phyloP scores from a whole-genome alignment of 352 stramenopile species.

The Phytopythium chamaehyphon region DNA sequence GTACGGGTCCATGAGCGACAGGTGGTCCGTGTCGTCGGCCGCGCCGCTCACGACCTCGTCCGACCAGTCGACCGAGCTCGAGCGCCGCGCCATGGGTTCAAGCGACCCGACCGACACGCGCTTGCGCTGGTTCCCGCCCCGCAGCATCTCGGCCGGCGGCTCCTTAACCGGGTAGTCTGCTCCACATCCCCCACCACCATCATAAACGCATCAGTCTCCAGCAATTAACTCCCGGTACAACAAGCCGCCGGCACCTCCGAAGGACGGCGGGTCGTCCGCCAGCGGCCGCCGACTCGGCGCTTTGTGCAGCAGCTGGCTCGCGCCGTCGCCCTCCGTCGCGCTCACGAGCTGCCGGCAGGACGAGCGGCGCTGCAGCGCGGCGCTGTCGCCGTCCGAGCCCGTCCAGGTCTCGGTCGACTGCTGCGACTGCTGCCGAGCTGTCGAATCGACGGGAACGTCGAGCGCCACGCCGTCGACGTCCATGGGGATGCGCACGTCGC shows the following conservation, averaged over 20 bases:
- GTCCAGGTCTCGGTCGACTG: slow-evolving; percentile 3
- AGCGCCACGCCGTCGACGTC: neutral
- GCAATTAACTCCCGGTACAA: too few species aligned
- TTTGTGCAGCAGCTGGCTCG: too few species aligned
- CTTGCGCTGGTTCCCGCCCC: slow-evolving; percentile 59
- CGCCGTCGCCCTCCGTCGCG: too few species aligned
- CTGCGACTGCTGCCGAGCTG: neutral
- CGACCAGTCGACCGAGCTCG: slow-evolving; percentile 68
- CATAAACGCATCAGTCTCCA: neutral
- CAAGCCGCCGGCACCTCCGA: neutral
- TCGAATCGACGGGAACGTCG: neutral
- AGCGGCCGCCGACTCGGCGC: neutral
- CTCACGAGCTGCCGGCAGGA: slow-evolving; percentile 1
- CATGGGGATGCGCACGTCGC: slow-evolving; percentile 3
- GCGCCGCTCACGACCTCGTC: slow-evolving; percentile 20
- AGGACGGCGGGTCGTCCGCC: slow-evolving; percentile 3
- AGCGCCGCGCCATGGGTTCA: slow-evolving; percentile 28
- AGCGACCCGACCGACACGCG: slow-evolving; percentile 55
- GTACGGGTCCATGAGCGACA: slow-evolving; percentile 78
- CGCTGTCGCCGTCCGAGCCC: neutral
- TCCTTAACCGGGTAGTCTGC: slow-evolving; percentile 8
- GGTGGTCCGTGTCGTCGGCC: slow-evolving; percentile 37
- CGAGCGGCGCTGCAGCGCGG: neutral
- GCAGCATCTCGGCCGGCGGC: slow-evolving; percentile 24
- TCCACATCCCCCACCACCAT: too few species aligned